Evolutionary conservation across 345 rosid genomes (phyloP).

Genomic region (Eucalyptus tenuipes): DNA sequence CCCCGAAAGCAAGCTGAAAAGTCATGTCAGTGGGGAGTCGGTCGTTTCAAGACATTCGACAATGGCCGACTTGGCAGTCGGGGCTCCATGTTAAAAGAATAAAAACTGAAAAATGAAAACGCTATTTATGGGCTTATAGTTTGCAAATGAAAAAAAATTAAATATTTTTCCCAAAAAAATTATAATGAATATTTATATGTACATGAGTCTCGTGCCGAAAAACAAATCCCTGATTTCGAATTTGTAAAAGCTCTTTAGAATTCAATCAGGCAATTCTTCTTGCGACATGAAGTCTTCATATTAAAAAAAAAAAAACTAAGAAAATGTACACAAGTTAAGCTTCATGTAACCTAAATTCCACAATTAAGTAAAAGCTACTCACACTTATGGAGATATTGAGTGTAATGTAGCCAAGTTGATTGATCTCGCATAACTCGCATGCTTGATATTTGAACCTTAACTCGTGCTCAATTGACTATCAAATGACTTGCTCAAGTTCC

Average conservation of each 20-base stretch:
- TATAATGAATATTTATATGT: too few relatives aligned
- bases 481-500: background rate
- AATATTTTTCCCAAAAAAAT: too few relatives aligned
- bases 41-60: too few relatives aligned
- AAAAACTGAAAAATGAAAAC: too few relatives aligned
- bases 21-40: background rate
- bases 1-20: background rate
- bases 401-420: background rate
- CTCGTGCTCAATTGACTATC: background rate
- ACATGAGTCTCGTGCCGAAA: background rate
- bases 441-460: background rate
- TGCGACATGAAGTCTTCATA: rapidly evolving
- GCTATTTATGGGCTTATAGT: background rate
- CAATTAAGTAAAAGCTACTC: background rate
- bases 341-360: background rate
- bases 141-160: background rate
- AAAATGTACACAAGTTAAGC: background rate
- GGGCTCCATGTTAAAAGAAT: background rate
- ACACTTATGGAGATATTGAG: background rate
- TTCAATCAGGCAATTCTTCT: too few relatives aligned
- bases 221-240: background rate
- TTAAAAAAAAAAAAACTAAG: too few relatives aligned
- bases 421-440: rapidly evolving
- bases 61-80: background rate
- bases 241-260: too few relatives aligned